These are phyloP conservation scores for Dioscorea zingiberensis DNA, from an alignment of 106 monocot genomes.

Conservation along the genomic window DNA sequence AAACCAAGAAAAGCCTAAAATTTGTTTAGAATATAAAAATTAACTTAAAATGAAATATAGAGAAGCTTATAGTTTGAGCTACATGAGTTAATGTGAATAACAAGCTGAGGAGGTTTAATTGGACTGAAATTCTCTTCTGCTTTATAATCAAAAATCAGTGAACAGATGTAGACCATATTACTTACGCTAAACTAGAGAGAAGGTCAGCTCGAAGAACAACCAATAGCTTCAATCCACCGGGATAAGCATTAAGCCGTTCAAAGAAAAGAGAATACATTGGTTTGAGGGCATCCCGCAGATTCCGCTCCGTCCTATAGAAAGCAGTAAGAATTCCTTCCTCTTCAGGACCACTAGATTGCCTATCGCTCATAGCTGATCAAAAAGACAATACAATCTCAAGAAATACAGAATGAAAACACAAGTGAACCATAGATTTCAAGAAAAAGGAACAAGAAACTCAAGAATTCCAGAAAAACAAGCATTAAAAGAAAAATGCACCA, in stretches of 20 bases:
- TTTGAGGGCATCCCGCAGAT: conserved; percentile 56
- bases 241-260: conserved; percentile 52
- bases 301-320: conserved; percentile 68
- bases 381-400: not conserved
- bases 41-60: no score
- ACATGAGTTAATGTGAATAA: no score
- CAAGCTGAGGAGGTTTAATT: no score
- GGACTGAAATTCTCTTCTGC: no score
- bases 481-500: not conserved
- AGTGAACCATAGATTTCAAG: no score
- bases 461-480: not conserved
- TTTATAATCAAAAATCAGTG: no score
- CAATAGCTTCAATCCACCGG: conserved; percentile 74
- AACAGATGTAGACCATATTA: not conserved
- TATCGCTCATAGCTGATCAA: conserved; percentile 9
- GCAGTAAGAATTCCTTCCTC: conserved; percentile 30
- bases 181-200: conserved; percentile 49
- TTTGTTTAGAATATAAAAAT: no score
- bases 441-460: no score
- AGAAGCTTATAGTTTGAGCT: no score
- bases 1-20: no score
- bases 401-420: not conserved
- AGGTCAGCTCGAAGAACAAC: conserved; percentile 70
- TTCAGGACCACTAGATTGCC: conserved; percentile 12
- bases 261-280: conserved; percentile 60